Evolutionary conservation across 2,329 filamentous ascomycete genomes (phyloP), one percentile per base, ranked within the genome.

Genomic region (Phyllosticta capitalensis): DNA sequence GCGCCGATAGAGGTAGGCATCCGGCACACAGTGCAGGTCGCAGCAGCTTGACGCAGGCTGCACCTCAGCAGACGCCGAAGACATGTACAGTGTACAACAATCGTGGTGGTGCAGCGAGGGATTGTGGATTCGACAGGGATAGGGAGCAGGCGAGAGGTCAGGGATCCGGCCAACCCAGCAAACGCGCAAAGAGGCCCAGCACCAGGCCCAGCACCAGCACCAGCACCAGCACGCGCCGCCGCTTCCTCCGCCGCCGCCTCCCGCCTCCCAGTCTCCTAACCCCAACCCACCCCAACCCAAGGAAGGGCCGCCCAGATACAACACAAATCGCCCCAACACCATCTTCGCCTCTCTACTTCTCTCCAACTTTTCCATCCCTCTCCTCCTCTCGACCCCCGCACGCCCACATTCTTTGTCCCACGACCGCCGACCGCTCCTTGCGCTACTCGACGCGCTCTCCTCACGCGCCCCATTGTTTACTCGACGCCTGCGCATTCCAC

Each of bases 381-480:
- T 9, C 56, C 22, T 19, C 38, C 21, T 52, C 38, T 55, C 52
- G 52, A 38, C 57, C 33, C 52, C n/a, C n/a, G n/a, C n/a, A n/a
- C 30, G 24, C 38, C 57, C 52, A 38, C 57, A 59, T 59, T 59
- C 38, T 59, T 59, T 55, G 52, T 50, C 52, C 57, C 24, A 52
- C 45, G 19, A 28, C 52, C n/a, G 22, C 52, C 57, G 50, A 33
- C 26, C 26, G 52, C 48, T 28, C 19, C 24, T 48, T 21, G 19
- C 6, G 28, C 58, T 30, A 21, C 54, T 17, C 54, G 30, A 38
- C 30, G 30, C 30, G 30, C 30, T 38, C 30, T 38, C 30, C 30
- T 38, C 53, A 60, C 58, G 58, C 58, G 58, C 58, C 52, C 53
- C 51, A 60, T 60, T 60, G 58, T 60, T 60, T 60, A 60, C 58